Evolutionary conservation across 345 rosid species (phyloP).

Genomic region (Cardiospermum halicacabum): DNA sequence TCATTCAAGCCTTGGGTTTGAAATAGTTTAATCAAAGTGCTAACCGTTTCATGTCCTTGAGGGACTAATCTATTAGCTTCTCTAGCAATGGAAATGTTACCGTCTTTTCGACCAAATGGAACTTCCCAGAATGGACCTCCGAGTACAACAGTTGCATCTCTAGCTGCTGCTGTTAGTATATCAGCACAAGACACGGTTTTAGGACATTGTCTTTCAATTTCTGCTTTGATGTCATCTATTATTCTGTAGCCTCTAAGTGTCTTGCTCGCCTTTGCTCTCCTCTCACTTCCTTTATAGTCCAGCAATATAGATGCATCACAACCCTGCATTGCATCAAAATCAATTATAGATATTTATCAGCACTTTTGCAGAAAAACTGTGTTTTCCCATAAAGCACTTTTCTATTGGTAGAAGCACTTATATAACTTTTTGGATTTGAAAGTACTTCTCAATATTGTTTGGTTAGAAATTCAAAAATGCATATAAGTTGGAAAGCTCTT

Average conservation of each 20-base stretch:
- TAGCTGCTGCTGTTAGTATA: slow-evolving; percentile 35
- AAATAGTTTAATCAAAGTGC: slow-evolving; percentile 17
- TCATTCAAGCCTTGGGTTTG: slow-evolving; percentile 15
- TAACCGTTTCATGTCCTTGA: slow-evolving; percentile 21
- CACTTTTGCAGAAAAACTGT: too few relatives aligned
- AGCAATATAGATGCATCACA: slow-evolving; percentile 38
- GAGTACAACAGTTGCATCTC: slow-evolving; percentile 32
- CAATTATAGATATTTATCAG: too few relatives aligned
- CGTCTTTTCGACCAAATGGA: slow-evolving; percentile 33
- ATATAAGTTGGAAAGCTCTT: too few relatives aligned
- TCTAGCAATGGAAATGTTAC: slow-evolving; percentile 21
- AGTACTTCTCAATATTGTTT: too few relatives aligned
- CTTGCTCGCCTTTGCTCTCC: slow-evolving; percentile 21
- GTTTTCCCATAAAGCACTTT: too few relatives aligned
- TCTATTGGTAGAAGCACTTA: too few relatives aligned
- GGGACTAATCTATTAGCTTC: slow-evolving; percentile 23
- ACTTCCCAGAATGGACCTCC: slow-evolving; percentile 36
- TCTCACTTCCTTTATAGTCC: slow-evolving; percentile 26
- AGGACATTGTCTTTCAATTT: slow-evolving; percentile 26
- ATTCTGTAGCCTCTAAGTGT: slow-evolving; percentile 26
- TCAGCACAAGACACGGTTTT: slow-evolving; percentile 38
- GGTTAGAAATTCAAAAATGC: too few relatives aligned
- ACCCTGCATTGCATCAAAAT: too few relatives aligned
- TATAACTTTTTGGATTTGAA: too few relatives aligned
- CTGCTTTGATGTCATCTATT: slow-evolving; percentile 31